Evolutionary conservation across 495 filamentous ascomycete genomes (phyloP).

Genomic region (Elasticomyces elasticus): DNA sequence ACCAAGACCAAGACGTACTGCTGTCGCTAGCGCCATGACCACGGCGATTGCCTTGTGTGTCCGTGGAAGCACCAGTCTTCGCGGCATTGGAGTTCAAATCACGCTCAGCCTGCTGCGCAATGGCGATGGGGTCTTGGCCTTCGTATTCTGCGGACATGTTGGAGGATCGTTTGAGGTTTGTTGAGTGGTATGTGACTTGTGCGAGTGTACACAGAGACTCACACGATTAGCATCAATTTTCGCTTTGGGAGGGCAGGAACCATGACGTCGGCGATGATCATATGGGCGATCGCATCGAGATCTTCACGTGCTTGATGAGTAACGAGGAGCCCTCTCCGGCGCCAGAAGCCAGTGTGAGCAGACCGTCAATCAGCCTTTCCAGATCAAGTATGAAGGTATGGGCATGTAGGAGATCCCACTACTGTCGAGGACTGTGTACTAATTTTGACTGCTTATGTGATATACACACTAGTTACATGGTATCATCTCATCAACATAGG

Average conservation of each 20-base stretch:
- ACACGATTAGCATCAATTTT: too few relatives aligned
- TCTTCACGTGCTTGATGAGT: background rate
- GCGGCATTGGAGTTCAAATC: slow-evolving; percentile 46
- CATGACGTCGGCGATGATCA: too few relatives aligned
- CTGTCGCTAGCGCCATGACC: slow-evolving; percentile 32
- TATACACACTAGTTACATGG: background rate
- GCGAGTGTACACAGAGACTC: background rate
- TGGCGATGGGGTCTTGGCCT: slow-evolving; percentile 27
- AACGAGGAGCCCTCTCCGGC: background rate
- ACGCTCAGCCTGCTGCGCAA: slow-evolving; percentile 41
- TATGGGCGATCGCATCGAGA: background rate
- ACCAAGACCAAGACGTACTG: slow-evolving; percentile 28
- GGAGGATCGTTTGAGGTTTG: background rate
- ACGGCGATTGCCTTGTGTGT: background rate
- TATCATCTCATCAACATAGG: background rate
- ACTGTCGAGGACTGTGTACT: too few relatives aligned
- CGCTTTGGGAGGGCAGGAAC: too few relatives aligned
- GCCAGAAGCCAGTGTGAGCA: background rate
- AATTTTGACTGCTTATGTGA: background rate
- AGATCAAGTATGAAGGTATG: too few relatives aligned
- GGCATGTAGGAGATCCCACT: too few relatives aligned
- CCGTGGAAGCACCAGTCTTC: slow-evolving; percentile 34
- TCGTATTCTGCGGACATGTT: slow-evolving; percentile 28
- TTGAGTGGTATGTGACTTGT: background rate
- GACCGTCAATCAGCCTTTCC: background rate